Conservation (phyloP, 164 flowering plant species). For the Aristolochia californica region DNA sequence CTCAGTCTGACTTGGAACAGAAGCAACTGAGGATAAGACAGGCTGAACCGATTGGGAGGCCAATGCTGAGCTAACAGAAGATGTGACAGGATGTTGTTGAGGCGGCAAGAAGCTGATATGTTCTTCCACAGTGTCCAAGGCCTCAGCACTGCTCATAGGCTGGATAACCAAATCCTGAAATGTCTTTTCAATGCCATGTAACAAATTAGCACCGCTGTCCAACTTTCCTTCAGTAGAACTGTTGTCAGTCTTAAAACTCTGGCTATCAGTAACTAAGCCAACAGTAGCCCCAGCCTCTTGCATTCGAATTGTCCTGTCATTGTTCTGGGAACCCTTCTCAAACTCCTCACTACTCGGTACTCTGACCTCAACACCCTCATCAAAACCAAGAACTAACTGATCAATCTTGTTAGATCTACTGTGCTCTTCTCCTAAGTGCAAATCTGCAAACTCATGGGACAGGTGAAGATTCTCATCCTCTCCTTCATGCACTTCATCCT, state of each 20-base stretch:
- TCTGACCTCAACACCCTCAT: slow-evolving; percentile 71
- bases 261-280: too few relatives aligned
- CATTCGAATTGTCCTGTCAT: slow-evolving; percentile 22
- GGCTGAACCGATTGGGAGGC: slow-evolving; percentile 30
- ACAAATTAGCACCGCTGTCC: slow-evolving; percentile 20
- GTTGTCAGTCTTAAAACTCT: slow-evolving; percentile 16
- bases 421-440: slow-evolving; percentile 46
- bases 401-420: slow-evolving; percentile 28
- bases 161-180: slow-evolving; percentile 20
- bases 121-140: slow-evolving; percentile 20
- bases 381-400: slow-evolving; percentile 62
- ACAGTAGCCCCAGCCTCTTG: slow-evolving; percentile 25
- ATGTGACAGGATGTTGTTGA: slow-evolving; percentile 20
- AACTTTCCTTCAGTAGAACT: slow-evolving; percentile 15
- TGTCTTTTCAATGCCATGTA: slow-evolving; percentile 29
- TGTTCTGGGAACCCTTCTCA: slow-evolving; percentile 30
- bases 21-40: slow-evolving; percentile 25
- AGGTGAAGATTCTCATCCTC: slow-evolving; percentile 49
- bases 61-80: slow-evolving; percentile 16
- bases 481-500: slow-evolving; percentile 71
- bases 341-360: slow-evolving; percentile 50
- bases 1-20: slow-evolving; percentile 37
- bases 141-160: slow-evolving; percentile 4
- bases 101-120: slow-evolving; percentile 18
- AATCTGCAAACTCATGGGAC: slow-evolving; percentile 44